Conservation (phyloP, 2,329 filamentous ascomycete genomes). For the Trichoderma simmonsii region DNA sequence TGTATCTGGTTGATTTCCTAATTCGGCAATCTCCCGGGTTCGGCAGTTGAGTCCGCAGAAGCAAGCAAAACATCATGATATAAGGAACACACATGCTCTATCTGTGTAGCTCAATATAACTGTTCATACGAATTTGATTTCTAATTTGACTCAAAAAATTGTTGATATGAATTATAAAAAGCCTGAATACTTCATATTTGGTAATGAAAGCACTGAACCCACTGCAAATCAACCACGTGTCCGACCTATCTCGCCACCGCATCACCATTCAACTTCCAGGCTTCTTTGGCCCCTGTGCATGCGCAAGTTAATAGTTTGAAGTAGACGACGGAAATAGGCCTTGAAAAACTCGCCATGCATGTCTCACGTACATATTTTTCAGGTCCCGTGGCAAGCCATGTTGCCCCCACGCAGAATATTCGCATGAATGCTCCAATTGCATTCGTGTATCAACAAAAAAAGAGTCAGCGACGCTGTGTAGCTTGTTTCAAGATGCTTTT, state of each 20-base stretch:
- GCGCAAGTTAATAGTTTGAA: background rate
- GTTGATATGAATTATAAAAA: background rate
- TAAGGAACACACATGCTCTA: background rate
- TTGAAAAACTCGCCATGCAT: background rate
- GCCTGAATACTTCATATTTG: background rate
- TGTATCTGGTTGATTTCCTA: background rate
- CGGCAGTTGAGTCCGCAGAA: background rate
- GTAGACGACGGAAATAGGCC: no score
- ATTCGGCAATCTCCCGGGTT: background rate
- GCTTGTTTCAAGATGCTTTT: background rate
- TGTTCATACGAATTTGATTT: background rate
- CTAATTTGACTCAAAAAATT: background rate
- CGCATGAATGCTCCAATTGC: background rate
- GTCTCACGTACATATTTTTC: background rate
- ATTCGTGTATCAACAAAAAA: background rate
- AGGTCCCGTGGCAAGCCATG: background rate
- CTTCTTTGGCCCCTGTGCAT: background rate
- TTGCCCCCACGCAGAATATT: background rate
- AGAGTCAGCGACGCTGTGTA: background rate
- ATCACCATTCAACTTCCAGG: background rate
- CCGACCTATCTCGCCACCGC: background rate
- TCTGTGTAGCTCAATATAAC: background rate
- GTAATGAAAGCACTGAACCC: background rate
- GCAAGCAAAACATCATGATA: background rate
- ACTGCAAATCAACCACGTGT: background rate